Conservation (phyloP, 108 stramenopile genomes). For the Aureococcus anophagefferens region DNA sequence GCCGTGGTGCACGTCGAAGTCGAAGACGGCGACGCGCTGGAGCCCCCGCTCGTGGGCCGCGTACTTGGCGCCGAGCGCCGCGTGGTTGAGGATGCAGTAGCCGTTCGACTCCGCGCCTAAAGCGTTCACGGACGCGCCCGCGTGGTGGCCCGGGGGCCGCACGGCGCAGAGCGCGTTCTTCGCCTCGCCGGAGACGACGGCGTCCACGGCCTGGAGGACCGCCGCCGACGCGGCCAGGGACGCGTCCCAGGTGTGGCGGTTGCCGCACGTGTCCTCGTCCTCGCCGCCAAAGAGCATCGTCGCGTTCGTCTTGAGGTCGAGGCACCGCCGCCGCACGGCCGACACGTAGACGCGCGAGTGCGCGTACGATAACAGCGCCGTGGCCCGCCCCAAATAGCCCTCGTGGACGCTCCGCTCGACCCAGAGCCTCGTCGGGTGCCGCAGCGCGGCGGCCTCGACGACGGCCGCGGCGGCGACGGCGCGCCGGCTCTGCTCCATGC, state of each 20-base stretch:
- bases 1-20: conserved; percentile 90
- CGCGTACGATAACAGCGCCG: background rate
- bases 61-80: conserved; percentile 87
- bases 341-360: background rate
- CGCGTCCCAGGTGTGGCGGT: conserved; percentile 38
- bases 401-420: background rate
- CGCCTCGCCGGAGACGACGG: conserved; percentile 68
- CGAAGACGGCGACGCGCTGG: conserved; percentile 71
- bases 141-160: conserved; percentile 87
- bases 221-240: conserved; percentile 79
- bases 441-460: background rate
- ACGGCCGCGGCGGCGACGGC: background rate
- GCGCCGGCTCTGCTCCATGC: background rate
- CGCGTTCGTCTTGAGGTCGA: background rate
- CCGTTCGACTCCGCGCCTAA: conserved; percentile 86
- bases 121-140: conserved; percentile 65
- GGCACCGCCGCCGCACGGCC: background rate
- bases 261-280: conserved; percentile 36
- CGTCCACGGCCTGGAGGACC: conserved; percentile 67
- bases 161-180: conserved; percentile 77
- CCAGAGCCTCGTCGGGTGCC: background rate
- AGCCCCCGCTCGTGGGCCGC: conserved; percentile 70
- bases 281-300: background rate
- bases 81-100: conserved; percentile 91
- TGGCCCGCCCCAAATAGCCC: background rate